phyloP scores from a whole-genome alignment of 192 early-diverging fungal species.

The Gonapodya sp. region DNA sequence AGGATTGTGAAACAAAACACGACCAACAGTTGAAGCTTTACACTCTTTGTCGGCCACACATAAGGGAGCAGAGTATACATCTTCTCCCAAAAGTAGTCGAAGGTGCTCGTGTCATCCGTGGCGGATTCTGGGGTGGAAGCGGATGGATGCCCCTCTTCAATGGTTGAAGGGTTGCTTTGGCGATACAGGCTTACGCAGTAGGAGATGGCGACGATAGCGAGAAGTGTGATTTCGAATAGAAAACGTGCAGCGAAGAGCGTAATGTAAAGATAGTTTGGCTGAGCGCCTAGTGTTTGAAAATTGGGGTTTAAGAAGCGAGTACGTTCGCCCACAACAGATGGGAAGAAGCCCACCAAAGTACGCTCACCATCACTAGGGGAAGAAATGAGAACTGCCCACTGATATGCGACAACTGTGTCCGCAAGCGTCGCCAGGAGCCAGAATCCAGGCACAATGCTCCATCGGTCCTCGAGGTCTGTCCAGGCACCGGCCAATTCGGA shows the following conservation, averaged over 20 bases:
- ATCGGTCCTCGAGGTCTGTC: background rate
- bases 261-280: background rate
- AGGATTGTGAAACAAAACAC: conserved; percentile 59
- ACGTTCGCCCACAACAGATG: background rate
- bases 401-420: background rate
- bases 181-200: background rate
- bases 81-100: background rate
- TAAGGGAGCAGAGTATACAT: conserved; percentile 65
- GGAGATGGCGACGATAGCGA: background rate
- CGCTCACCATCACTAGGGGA: background rate
- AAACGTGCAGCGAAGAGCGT: background rate
- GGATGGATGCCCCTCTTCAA: background rate
- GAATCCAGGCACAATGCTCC: background rate
- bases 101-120: background rate
- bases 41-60: conserved; percentile 65
- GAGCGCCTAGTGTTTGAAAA: background rate
- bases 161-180: background rate
- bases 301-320: too few relatives aligned
- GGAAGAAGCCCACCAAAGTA: background rate
- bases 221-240: background rate
- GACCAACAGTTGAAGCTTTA: conserved; percentile 55
- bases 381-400: background rate
- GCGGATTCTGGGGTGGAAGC: background rate
- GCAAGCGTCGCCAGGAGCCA: background rate
- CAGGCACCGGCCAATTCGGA: background rate